These are phyloP conservation scores for Camellia sinensis DNA, from an alignment of 148 eudicot genomes.

Conservation along the genomic window DNA sequence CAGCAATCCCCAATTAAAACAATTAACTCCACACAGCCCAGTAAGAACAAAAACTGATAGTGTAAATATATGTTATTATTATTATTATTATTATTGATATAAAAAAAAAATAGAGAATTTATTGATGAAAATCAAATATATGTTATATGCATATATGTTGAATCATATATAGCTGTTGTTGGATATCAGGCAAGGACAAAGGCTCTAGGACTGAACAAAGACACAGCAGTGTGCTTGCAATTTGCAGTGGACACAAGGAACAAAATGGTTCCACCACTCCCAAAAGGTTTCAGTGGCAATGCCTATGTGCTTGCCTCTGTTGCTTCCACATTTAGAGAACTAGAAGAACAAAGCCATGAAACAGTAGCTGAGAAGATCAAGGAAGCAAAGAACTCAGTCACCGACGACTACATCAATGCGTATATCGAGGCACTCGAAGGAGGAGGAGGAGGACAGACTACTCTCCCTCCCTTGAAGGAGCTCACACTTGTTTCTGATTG, in stretches of 20 bases:
- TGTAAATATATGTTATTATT: too few relatives aligned
- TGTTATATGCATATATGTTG: background rate
- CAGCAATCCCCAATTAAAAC: too few relatives aligned
- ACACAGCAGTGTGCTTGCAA: constrained; percentile 9
- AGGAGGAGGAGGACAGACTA: background rate
- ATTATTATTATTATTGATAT: too few relatives aligned
- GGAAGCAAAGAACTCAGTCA: constrained; percentile 4
- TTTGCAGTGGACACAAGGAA: constrained; percentile 12
- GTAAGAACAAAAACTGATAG: too few relatives aligned
- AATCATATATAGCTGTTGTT: background rate
- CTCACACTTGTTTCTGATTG: constrained; percentile 10
- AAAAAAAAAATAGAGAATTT: too few relatives aligned
- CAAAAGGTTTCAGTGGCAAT: constrained; percentile 9
- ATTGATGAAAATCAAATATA: too few relatives aligned
- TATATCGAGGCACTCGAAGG: constrained; percentile 13
- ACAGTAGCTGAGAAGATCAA: background rate
- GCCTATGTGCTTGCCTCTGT: constrained; percentile 5
- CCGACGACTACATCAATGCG: background rate
- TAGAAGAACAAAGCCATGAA: constrained; percentile 10
- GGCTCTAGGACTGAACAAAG: background rate
- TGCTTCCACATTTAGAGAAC: background rate
- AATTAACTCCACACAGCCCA: too few relatives aligned
- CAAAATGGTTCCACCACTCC: constrained; percentile 8
- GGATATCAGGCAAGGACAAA: constrained; percentile 7
- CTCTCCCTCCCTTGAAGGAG: constrained; percentile 16